These are phyloP conservation scores for Castanospermum australe DNA, from an alignment of 306 rosid genomes.

Conservation along the genomic window DNA sequence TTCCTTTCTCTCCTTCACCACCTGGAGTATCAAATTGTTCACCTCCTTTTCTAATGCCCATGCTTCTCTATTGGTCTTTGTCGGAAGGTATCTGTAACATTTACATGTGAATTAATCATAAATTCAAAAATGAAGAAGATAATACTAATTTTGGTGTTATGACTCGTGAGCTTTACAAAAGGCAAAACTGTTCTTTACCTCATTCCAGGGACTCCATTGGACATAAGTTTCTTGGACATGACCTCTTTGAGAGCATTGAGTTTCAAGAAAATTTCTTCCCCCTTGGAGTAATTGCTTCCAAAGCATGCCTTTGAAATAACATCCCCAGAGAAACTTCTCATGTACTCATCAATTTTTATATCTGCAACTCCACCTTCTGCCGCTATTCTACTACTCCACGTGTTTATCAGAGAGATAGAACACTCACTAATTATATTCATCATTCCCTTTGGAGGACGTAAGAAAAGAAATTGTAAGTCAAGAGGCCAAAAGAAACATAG, in stretches of 20 bases:
- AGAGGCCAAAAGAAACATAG: neutral
- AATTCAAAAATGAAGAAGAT: neutral
- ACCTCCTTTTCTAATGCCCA: slow-evolving; percentile 49
- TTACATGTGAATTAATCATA: neutral
- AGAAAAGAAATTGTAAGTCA: neutral
- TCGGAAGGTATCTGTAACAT: slow-evolving; percentile 36
- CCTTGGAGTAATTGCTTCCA: slow-evolving; percentile 16
- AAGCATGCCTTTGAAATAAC: slow-evolving; percentile 26
- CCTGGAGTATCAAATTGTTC: slow-evolving; percentile 23
- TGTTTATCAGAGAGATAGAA: neutral
- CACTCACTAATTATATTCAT: neutral
- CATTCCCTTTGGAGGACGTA: neutral
- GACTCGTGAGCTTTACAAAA: no score
- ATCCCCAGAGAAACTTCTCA: slow-evolving; percentile 21
- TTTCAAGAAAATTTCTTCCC: neutral
- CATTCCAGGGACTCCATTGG: slow-evolving; percentile 19
- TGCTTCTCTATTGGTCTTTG: slow-evolving; percentile 48
- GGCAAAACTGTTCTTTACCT: neutral
- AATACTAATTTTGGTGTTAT: no score
- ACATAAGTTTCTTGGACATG: neutral
- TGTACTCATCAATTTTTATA: slow-evolving; percentile 6
- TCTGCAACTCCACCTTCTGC: slow-evolving; percentile 12
- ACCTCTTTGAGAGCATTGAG: neutral
- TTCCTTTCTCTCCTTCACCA: slow-evolving; percentile 28
- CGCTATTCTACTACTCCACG: slow-evolving; percentile 9